Conservation (phyloP, 164 flowering plant genomes). For the Tetracentron sinense region DNA sequence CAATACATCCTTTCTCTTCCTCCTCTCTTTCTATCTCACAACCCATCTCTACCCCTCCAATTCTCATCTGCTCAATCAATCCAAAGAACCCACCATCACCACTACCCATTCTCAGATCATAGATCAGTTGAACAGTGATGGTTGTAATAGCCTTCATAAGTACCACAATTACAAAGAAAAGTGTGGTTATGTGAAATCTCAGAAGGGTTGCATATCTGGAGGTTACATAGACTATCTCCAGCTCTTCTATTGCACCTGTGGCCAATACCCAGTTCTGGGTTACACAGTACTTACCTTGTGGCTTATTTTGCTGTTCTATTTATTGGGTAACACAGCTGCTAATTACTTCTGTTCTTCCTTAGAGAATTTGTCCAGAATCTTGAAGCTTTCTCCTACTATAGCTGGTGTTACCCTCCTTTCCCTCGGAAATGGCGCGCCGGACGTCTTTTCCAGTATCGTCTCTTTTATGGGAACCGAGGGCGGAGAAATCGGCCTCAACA, state of each 20-base stretch:
- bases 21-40: constrained; percentile 23
- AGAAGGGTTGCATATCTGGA: constrained; percentile 30
- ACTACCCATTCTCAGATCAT: neutral
- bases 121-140: constrained; percentile 1
- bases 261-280: constrained; percentile 37
- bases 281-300: constrained; percentile 34
- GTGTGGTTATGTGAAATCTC: constrained; percentile 45
- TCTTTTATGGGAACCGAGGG: constrained; percentile 45
- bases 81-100: neutral
- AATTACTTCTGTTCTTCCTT: constrained; percentile 57
- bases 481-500: constrained; percentile 53
- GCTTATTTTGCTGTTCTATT: constrained; percentile 57
- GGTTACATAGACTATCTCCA: constrained; percentile 62
- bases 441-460: constrained; percentile 55
- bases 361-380: constrained; percentile 42
- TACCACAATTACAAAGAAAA: constrained; percentile 25
- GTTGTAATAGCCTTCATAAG: constrained; percentile 32
- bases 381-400: constrained; percentile 61
- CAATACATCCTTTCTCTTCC: constrained; percentile 34
- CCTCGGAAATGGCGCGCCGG: constrained; percentile 66
- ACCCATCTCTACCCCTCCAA: constrained; percentile 8
- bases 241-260: constrained; percentile 54
- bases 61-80: neutral
- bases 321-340: constrained; percentile 59
- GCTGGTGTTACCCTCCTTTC: constrained; percentile 76